phyloP scores from a whole-genome alignment of 2,329 filamentous ascomycete genomes.

The Aureobasidium lini region DNA sequence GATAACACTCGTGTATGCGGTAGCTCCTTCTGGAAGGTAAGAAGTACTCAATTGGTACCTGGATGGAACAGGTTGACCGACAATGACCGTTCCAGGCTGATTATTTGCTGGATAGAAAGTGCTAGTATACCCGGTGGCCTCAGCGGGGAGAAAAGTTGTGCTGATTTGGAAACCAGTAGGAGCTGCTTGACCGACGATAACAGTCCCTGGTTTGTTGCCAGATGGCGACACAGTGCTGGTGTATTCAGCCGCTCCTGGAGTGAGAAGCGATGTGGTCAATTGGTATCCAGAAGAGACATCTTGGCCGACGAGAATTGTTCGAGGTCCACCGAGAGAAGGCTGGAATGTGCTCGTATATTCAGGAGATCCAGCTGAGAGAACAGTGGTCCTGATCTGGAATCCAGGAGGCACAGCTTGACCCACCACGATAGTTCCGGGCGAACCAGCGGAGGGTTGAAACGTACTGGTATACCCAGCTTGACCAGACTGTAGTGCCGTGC shows the following conservation, averaged over 20 bases:
- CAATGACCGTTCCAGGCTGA: neutral
- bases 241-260: neutral
- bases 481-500: too few species aligned
- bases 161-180: neutral
- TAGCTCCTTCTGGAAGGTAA: neutral
- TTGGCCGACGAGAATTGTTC: neutral
- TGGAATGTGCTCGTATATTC: neutral
- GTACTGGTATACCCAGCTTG: too few species aligned
- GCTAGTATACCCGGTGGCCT: neutral
- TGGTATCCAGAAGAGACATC: neutral
- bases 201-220: neutral
- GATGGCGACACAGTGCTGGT: neutral
- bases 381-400: neutral
- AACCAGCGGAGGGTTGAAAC: neutral
- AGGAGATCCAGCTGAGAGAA: neutral
- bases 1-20: neutral
- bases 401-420: neutral
- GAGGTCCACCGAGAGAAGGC: neutral
- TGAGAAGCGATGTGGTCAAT: neutral
- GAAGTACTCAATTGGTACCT: neutral
- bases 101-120: neutral
- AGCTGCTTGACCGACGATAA: neutral
- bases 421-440: neutral
- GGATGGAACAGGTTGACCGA: neutral
- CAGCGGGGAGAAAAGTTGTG: neutral